Evolutionary conservation across 371 early-diverging fungal genomes (phyloP), one percentile per base, ranked within the genome.

Genomic region (Catenaria anguillulae): DNA sequence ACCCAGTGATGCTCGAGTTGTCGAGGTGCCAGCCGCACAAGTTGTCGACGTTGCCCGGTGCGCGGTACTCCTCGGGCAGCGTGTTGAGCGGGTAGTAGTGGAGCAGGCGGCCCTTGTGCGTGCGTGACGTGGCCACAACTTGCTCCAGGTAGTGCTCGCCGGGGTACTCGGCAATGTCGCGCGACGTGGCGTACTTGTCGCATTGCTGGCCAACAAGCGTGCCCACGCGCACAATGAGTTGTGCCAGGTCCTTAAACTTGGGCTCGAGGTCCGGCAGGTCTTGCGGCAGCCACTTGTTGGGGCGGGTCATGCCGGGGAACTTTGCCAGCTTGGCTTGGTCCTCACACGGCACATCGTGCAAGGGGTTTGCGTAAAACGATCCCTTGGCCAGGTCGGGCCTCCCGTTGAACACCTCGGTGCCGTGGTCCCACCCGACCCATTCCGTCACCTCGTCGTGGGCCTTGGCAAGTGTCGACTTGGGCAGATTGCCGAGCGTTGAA

Each of bases 21-120:
- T 82, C 84, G 24, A 81, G 45, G 64, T 84, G 84, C 74, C 80
- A 73, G 23, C 84, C 84, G 46, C 83, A 80, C 80, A 60, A 15
- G 33, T 40, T 35, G n/a, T 58, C 58, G 40, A 34, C 36, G 40
- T 10, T 40, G 10, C 17, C 10, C 10, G 10, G 10, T 17, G 40
- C 40, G 10, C 63, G 56, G 29, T 19, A 36, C 17, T 8, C 36
- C 17, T 6, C 26, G 36, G 34, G 52, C 37, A 36, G 31, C 33
- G 46, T 31, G 26, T 58, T 10, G 55, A 59, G 24, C 0, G 84
- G 81, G 66, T 74, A 84, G 67, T 84, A 84, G 65, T 84, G 82
- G 26, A 84, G 63, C 40, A 84, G 65, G 13, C 84, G 72, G 19
- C 80, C 83, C 67, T 81, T 80, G 64, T 64, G 70, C 3, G 75